These are phyloP conservation scores for Lolium perenne DNA, from an alignment of 176 grass and related monocot genomes.

Conservation along the genomic window DNA sequence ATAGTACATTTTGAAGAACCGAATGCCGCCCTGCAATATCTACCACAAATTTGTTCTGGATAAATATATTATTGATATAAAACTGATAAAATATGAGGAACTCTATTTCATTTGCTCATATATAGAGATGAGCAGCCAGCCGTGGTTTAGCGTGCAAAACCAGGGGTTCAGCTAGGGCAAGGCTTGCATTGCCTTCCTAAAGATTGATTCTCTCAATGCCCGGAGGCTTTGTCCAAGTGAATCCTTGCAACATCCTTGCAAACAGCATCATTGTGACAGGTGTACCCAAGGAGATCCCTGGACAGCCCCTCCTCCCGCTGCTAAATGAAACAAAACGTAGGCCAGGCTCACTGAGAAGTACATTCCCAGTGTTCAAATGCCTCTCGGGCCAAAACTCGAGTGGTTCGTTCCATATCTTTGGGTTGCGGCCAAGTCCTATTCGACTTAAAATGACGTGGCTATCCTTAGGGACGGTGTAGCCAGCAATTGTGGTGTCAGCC, in stretches of 20 bases:
- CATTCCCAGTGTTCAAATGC: constrained; percentile 19
- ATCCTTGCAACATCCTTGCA: constrained; percentile 54
- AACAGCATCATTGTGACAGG: constrained; percentile 41
- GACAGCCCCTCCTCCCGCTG: constrained; percentile 43
- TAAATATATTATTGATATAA: too few species aligned
- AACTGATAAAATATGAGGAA: too few species aligned
- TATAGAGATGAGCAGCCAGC: neutral
- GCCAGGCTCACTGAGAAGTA: constrained; percentile 39
- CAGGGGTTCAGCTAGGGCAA: constrained; percentile 13
- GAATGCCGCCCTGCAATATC: too few species aligned
- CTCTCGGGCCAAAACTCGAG: neutral
- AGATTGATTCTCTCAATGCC: neutral
- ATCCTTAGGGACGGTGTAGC: neutral
- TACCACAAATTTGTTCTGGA: too few species aligned
- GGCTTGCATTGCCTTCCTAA: constrained; percentile 19
- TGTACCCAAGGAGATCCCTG: constrained; percentile 17
- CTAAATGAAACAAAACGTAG: constrained; percentile 52
- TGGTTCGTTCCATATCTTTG: neutral
- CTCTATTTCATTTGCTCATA: neutral
- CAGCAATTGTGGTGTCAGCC: neutral
- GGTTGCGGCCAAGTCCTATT: neutral
- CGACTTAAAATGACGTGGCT: constrained; percentile 11
- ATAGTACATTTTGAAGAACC: too few species aligned
- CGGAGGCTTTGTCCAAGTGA: constrained; percentile 22
- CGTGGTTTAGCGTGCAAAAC: neutral